Base-by-base conservation (phyloP, 2,329 filamentous ascomycete genomes). In the Scedosporium aurantiacum region DNA sequence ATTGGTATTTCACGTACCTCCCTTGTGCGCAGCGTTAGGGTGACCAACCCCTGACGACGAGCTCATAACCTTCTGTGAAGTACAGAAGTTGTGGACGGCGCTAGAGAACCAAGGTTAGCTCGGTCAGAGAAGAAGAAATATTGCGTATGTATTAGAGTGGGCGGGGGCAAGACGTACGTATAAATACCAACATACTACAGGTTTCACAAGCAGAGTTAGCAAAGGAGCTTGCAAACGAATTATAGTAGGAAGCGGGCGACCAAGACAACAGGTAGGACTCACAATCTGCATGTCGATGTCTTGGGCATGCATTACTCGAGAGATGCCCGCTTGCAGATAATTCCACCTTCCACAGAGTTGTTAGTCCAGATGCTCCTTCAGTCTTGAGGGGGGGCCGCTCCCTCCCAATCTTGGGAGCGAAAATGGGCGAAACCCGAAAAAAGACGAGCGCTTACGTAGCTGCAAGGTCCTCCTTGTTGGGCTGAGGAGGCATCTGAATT, bases 11-110 rank as follows among this genome's bases (percentile, higher is more conserved):
- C 32, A 66, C 73, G 55, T 78, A 86, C 90, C 90, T 74, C 91
- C 91, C 65, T 73, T 72, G 68, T 78, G 71, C 62, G 71, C 69
- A n/a, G 73, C 71, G 14, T 71, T 70, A 14, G 75, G 75, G 60
- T 83, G 79, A n/a, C 84, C 82, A 54, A 92, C 86, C 45, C 40
- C 50, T 47, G 27, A 21, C 21, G 25, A 52, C 28, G 37, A 14
- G 8, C 45, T 43, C 54, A 61, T 52, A 5, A 61, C 55, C 73
- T 97, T 97, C 74, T 97, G 94, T 25, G 94, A 96, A 62, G 94
- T 99, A 74, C 94, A 99, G 75, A 99, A 99, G 78, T 99, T 97
- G 78, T 99, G 94, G 58, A 99, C 94, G 64, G 92, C 91, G 60
- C 82, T 92, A 72, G 61, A 45, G 16, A 37, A 37, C 16, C 2